Base-by-base conservation (phyloP, 192 early-diverging fungal genomes). In the Podila verticillata region DNA sequence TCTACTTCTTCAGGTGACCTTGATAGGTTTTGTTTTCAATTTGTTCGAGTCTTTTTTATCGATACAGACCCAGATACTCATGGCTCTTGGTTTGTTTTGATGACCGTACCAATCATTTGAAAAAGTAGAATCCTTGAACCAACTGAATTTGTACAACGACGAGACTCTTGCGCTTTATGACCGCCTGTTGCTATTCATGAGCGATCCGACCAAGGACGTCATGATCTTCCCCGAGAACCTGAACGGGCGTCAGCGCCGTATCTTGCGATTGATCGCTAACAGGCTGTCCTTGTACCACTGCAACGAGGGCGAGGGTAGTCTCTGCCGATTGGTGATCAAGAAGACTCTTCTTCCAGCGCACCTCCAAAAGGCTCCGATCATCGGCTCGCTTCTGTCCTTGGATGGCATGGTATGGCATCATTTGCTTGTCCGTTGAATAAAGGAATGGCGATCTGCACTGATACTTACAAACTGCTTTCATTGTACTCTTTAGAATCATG, bases 101-200 rank as follows among this genome's bases (percentile, higher is more conserved):
- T 59, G 24, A 9, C 26, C n/a, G n/a, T n/a, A n/a, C n/a, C n/a
- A n/a, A n/a, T n/a, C n/a, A n/a, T n/a, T n/a, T 54, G 22, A 44
- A 6, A 10, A 56, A 28, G 9, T 70, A 78, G 70, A 36, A 58
- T 68, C 70, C 19, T 48, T 81, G 44, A 70, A 70, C 62, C 74
- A 78, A 31, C 85, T 94, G 61, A 89, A 94, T 63, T 75, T 94
- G 61, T 92, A 93, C 66, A 89, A 94, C 79, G 83, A 87, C n/a
- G 89, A 89, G 60, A 92, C 90, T 13, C 83, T 92, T 31, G 84
- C 86, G 51, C 85, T 93, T 56, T 94, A 94, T 81, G 91, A 91
- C 39, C 86, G 89, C 61, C 75, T 94, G 63, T 87, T 91, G 57
- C 84, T 88, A 39, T 94, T 94, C 75, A 87, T 90, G 73, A 88